A percentile compares a stretch with the other conserved stretches of the same genome.
Conservation (phyloP, 805 yeast species). For the Wickerhamiella sorbophila region DNA sequence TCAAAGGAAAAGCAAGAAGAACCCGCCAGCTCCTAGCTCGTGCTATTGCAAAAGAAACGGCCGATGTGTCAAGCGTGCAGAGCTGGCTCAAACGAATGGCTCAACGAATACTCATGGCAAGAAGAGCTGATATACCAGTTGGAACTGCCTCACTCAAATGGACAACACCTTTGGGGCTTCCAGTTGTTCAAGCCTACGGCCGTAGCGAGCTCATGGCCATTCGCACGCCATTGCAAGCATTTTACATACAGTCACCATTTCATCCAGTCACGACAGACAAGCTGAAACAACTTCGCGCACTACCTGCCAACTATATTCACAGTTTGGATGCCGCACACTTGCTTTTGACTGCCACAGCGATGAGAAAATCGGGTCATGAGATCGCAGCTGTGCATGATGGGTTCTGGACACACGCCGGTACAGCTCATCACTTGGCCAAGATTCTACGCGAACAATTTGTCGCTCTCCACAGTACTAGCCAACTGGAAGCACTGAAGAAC, state of each 20-base stretch:
- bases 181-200: conserved; percentile 88
- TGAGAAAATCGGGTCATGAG: conserved; percentile 52
- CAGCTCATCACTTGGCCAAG: conserved; percentile 49
- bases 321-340: conserved; percentile 88
- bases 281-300: conserved; percentile 68
- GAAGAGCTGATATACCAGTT: conserved; percentile 43
- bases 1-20: no score
- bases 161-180: conserved; percentile 84
- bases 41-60: neutral
- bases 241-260: conserved; percentile 63
- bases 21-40: no score
- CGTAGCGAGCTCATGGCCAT: conserved; percentile 43
- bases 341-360: conserved; percentile 58
- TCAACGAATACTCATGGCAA: conserved; percentile 51
- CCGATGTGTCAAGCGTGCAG: neutral
- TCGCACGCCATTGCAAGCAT: conserved; percentile 62
- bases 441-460: conserved; percentile 61
- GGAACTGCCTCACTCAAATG: conserved; percentile 28
- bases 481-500: conserved; percentile 46
- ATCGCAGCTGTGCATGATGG: conserved; percentile 83
- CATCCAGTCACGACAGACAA: conserved; percentile 62
- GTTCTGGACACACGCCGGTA: conserved; percentile 85
- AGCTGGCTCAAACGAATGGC: conserved; percentile 77
- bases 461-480: conserved; percentile 48
- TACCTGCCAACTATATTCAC: conserved; percentile 83